Evolutionary conservation across 208 protist genomes (phyloP).

Genomic region (Crithidia sp.): DNA sequence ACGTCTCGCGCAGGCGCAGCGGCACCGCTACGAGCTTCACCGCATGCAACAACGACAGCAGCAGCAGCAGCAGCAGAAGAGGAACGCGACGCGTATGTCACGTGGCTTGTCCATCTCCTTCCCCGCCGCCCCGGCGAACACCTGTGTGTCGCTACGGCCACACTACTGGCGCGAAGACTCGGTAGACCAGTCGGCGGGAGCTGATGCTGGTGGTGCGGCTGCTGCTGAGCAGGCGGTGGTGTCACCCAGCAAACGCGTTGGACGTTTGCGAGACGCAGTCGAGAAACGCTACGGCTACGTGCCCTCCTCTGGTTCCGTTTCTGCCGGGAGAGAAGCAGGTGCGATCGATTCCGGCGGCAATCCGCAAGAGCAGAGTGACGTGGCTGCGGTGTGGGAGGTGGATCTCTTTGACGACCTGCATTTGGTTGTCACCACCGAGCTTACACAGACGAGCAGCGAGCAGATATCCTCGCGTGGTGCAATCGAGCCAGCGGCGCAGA

Average conservation of each 20-base stretch:
- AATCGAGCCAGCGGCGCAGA: background rate
- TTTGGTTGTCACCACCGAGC: slow-evolving; percentile 21
- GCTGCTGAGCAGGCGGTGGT: background rate
- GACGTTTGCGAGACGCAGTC: background rate
- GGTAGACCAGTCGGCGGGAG: background rate
- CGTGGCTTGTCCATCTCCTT: slow-evolving; percentile 1
- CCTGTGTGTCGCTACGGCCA: slow-evolving; percentile 13
- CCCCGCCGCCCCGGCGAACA: background rate
- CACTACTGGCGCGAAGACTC: slow-evolving; percentile 13
- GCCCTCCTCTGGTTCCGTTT: background rate
- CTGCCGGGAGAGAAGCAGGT: background rate
- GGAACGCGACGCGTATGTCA: background rate
- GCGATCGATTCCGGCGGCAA: background rate
- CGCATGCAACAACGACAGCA: slow-evolving; percentile 1
- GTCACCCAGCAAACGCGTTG: background rate
- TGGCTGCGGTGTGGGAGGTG: slow-evolving; percentile 39
- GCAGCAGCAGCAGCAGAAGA: background rate
- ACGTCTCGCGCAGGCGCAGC: slow-evolving; percentile 35
- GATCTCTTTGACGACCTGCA: slow-evolving; percentile 56
- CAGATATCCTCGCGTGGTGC: slow-evolving; percentile 20
- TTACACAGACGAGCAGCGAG: slow-evolving; percentile 5
- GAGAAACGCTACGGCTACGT: background rate
- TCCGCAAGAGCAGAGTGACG: background rate
- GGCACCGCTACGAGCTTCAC: slow-evolving; percentile 30
- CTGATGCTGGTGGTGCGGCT: background rate